Percentiles rank a stretch among this genome's conserved stretches.
Evolutionary conservation across 2,329 filamentous ascomycete genomes (phyloP).

Genomic region (Microcyclospora tardicrescens): DNA sequence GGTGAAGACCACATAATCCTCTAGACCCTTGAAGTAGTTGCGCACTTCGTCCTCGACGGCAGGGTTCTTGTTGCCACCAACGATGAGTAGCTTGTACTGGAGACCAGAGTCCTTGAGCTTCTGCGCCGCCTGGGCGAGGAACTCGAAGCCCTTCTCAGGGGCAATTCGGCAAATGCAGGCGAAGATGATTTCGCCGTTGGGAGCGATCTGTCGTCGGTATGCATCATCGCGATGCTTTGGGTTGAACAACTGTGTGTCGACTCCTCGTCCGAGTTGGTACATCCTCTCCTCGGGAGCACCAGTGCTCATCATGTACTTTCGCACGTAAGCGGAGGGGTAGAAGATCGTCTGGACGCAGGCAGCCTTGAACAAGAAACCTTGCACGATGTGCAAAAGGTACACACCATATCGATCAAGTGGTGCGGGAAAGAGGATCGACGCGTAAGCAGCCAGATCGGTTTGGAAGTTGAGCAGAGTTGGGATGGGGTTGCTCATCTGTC

Average conservation of each 20-base stretch:
- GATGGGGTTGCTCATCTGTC: conserved; percentile 44
- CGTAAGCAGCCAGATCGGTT: conserved; percentile 58
- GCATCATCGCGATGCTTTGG: conserved; percentile 39
- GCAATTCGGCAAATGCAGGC: conserved; percentile 55
- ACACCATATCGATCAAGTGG: conserved; percentile 50
- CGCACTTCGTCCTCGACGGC: conserved; percentile 50
- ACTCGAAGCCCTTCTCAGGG: conserved; percentile 59
- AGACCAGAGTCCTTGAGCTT: conserved; percentile 44
- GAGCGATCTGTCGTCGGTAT: conserved; percentile 43
- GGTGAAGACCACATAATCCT: conserved; percentile 50
- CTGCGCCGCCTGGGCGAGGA: conserved; percentile 44
- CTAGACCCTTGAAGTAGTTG: conserved; percentile 43
- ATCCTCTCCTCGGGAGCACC: conserved; percentile 45
- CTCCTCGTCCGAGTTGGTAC: conserved; percentile 49
- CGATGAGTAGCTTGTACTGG: conserved; percentile 51
- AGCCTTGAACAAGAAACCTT: conserved; percentile 54
- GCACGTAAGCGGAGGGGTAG: conserved; percentile 53
- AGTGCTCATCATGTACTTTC: conserved; percentile 46
- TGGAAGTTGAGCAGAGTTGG: conserved; percentile 58
- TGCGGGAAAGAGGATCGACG: conserved; percentile 53
- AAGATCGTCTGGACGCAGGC: conserved; percentile 52
- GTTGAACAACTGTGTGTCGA: conserved; percentile 50
- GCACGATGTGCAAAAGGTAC: conserved; percentile 48
- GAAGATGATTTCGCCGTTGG: conserved; percentile 50
- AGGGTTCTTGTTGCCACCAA: conserved; percentile 54